Percentiles rank a stretch among this genome's conserved stretches.
phyloP scores from a whole-genome alignment of 345 rosid species.

The Eucalyptus erythrocorys region DNA sequence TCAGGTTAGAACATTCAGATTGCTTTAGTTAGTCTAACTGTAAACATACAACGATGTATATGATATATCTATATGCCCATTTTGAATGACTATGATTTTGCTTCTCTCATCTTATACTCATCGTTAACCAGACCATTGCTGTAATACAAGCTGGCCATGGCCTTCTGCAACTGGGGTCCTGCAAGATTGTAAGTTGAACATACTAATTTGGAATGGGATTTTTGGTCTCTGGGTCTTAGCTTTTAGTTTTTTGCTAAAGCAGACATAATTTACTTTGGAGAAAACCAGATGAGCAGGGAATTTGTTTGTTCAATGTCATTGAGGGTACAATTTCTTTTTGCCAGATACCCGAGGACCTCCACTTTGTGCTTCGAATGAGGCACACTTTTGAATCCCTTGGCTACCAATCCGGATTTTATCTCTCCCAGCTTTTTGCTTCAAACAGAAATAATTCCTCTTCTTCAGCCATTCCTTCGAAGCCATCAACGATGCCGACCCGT shows the following conservation, averaged over 20 bases:
- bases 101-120: neutral
- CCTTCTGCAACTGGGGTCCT: constrained; percentile 86
- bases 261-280: neutral
- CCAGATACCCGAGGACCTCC: constrained; percentile 95
- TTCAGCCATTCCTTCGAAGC: constrained; percentile 39
- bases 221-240: neutral
- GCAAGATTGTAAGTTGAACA: constrained; percentile 73
- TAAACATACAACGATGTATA: neutral
- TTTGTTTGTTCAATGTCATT: neutral
- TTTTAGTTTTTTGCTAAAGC: neutral
- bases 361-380: constrained; percentile 95
- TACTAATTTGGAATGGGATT: neutral
- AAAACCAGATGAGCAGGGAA: neutral
- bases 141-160: constrained; percentile 99
- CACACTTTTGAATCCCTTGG: constrained; percentile 90
- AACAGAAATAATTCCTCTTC: constrained; percentile 39
- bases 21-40: neutral
- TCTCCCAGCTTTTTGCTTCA: constrained; percentile 85
- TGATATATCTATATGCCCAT: neutral
- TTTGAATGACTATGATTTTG: neutral
- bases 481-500: constrained; percentile 41
- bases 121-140: constrained; percentile 69
- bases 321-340: neutral
- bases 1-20: constrained; percentile 40
- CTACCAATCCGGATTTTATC: constrained; percentile 86